Evolutionary conservation across 768 basidiomycete species (phyloP).

Genomic region (Suillus tomentosus): DNA sequence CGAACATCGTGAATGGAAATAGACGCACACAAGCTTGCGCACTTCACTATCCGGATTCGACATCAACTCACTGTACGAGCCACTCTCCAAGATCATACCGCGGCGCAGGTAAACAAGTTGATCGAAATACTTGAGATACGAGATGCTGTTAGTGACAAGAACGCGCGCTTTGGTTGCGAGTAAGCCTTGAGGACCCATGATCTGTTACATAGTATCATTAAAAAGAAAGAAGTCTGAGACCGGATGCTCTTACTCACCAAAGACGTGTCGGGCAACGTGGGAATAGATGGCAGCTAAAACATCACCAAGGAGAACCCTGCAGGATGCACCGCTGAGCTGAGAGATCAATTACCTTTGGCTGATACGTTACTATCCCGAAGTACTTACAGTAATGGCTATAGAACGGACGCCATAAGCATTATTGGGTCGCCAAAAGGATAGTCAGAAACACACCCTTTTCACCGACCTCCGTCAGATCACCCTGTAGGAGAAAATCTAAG

Average conservation of each 20-base stretch:
- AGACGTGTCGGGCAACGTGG: slow-evolving; percentile 87
- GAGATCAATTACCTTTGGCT: slow-evolving; percentile 18
- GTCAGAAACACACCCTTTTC: slow-evolving; percentile 61
- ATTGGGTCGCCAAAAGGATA: neutral
- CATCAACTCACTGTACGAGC: slow-evolving; percentile 63
- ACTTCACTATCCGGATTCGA: slow-evolving; percentile 64
- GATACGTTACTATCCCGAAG: slow-evolving; percentile 7
- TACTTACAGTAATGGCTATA: slow-evolving; percentile 58
- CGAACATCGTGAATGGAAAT: neutral
- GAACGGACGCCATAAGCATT: neutral
- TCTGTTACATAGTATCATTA: slow-evolving; percentile 43
- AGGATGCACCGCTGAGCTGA: slow-evolving; percentile 59
- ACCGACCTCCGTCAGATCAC: slow-evolving; percentile 84
- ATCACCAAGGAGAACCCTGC: slow-evolving; percentile 81
- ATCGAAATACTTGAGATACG: slow-evolving; percentile 81
- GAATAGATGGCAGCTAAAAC: slow-evolving; percentile 84
- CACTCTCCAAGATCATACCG: slow-evolving; percentile 80
- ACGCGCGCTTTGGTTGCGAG: slow-evolving; percentile 83
- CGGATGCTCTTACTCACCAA: slow-evolving; percentile 45
- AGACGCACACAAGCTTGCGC: slow-evolving; percentile 71
- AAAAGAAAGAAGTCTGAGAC: neutral
- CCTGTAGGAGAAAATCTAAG: slow-evolving; percentile 73
- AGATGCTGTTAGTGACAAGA: slow-evolving; percentile 84
- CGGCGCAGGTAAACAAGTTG: slow-evolving; percentile 73
- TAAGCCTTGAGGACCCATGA: slow-evolving; percentile 80